Evolutionary conservation across 495 filamentous ascomycete species (phyloP).

Genomic region (Xylaria longipes): DNA sequence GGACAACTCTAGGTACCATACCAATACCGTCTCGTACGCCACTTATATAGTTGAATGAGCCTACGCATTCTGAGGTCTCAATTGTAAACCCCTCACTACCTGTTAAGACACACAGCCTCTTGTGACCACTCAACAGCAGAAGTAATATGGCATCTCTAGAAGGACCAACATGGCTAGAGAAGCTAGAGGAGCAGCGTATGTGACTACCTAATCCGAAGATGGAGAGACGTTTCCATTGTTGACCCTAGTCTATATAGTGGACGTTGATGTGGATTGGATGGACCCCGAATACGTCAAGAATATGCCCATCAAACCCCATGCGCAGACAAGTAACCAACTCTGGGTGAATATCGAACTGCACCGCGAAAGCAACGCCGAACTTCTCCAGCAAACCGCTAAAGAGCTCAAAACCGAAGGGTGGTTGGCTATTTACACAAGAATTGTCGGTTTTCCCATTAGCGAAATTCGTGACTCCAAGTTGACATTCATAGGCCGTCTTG

Average conservation of each 20-base stretch:
- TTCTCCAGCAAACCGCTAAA: conserved; percentile 42
- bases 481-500: conserved; percentile 42
- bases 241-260: conserved; percentile 20
- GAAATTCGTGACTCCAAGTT: not conserved
- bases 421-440: conserved; percentile 49
- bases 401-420: conserved; percentile 51
- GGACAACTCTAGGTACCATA: not conserved
- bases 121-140: not conserved
- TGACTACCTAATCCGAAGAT: not conserved
- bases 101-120: not conserved
- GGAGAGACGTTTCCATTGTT: conserved; percentile 8
- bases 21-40: not conserved
- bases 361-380: conserved; percentile 43
- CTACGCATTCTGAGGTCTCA: not conserved
- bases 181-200: conserved; percentile 37
- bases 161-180: conserved; percentile 34
- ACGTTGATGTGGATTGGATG: conserved; percentile 55
- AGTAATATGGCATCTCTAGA: conserved; percentile 10
- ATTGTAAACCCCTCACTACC: not conserved
- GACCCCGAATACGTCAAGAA: conserved; percentile 48
- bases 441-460: conserved; percentile 21
- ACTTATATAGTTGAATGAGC: not conserved
- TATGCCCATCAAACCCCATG: conserved; percentile 51
- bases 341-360: conserved; percentile 48
- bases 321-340: conserved; percentile 55